Evolutionary conservation across 1,139 yeast species (phyloP).

Genomic region (Taphrina sp.): DNA sequence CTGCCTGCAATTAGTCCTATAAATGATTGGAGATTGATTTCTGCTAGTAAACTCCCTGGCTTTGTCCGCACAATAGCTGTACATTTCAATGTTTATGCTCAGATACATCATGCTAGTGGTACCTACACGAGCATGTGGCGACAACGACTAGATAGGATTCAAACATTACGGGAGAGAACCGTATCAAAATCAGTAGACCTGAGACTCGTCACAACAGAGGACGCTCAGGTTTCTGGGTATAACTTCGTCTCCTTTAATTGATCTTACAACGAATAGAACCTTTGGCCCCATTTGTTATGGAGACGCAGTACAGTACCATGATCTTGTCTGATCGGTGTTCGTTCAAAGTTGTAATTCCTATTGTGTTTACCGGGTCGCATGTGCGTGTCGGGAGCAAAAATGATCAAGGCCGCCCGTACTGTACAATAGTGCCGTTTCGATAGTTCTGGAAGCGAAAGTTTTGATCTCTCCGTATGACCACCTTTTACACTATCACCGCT

Average conservation of each 20-base stretch:
- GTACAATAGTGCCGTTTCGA: too few relatives aligned
- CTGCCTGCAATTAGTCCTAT: constrained; percentile 25
- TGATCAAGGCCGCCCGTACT: too few relatives aligned
- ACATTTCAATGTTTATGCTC: constrained; percentile 26
- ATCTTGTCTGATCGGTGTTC: too few relatives aligned
- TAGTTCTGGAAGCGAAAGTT: too few relatives aligned
- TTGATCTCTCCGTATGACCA: too few relatives aligned
- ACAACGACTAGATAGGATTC: constrained; percentile 16
- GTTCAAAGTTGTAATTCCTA: too few relatives aligned
- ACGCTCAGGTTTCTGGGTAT: neutral
- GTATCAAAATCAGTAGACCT: constrained; percentile 2
- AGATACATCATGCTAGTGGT: constrained; percentile 29
- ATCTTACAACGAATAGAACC: too few relatives aligned
- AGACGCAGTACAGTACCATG: too few relatives aligned
- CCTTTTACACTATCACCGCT: too few relatives aligned
- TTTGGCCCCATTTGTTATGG: too few relatives aligned
- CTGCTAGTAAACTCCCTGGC: constrained; percentile 14
- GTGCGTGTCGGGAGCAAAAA: too few relatives aligned
- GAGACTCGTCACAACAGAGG: neutral
- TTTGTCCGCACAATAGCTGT: constrained; percentile 25
- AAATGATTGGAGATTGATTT: constrained; percentile 23
- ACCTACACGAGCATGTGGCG: constrained; percentile 26
- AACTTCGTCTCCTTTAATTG: constrained; percentile 9
- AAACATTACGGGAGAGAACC: constrained; percentile 9
- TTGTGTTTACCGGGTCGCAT: too few relatives aligned